Conservation (phyloP, 371 early-diverging fungal species). For the Circinella minor region DNA sequence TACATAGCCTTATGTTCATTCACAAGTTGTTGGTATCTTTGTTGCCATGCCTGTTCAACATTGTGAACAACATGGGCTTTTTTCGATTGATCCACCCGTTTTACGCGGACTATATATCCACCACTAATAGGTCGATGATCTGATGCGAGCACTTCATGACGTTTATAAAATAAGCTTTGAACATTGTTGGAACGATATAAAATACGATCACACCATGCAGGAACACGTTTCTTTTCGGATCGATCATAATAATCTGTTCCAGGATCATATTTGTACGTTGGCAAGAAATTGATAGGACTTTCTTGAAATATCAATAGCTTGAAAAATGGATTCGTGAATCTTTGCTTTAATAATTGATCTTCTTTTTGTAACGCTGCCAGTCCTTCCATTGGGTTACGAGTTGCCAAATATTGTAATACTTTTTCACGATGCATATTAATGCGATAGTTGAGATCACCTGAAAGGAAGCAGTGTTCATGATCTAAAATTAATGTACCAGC, state of each 20-base stretch:
- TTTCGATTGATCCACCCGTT: constrained; percentile 48
- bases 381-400: constrained; percentile 22
- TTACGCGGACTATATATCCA: constrained; percentile 60
- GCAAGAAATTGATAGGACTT: constrained; percentile 70
- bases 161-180: constrained; percentile 44
- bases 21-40: not conserved
- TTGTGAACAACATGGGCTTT: not conserved
- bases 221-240: constrained; percentile 81
- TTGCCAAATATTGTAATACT: constrained; percentile 56
- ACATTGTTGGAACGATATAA: constrained; percentile 54
- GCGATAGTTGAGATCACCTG: constrained; percentile 88
- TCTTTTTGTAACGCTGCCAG: constrained; percentile 47
- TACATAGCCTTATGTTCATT: constrained; percentile 27
- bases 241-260: constrained; percentile 75
- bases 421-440: constrained; percentile 59
- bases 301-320: constrained; percentile 71
- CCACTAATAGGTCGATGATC: constrained; percentile 86
- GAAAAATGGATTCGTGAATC: constrained; percentile 58
- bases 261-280: constrained; percentile 88
- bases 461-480: constrained; percentile 77
- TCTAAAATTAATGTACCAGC: constrained; percentile 78
- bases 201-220: constrained; percentile 89
- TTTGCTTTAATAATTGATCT: constrained; percentile 76
- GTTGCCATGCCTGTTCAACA: constrained; percentile 16
- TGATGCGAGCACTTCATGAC: constrained; percentile 71